These are phyloP conservation scores for Lodderomyces pseudojiufengensis DNA, from an alignment of 1,139 yeast genomes.

Conservation along the genomic window DNA sequence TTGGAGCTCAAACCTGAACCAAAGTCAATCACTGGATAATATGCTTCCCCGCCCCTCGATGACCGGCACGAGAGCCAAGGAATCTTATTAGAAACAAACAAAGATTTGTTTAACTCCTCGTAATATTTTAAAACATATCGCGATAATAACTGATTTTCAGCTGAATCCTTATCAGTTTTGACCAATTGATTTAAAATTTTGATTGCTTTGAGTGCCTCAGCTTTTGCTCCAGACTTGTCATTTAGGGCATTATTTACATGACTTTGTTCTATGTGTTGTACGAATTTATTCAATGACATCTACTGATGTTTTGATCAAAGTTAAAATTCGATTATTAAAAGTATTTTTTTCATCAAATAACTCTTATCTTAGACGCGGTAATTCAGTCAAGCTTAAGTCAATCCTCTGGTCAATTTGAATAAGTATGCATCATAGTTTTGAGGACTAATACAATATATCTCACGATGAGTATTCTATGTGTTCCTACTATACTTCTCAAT, in stretches of 20 bases:
- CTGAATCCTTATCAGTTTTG: constrained; percentile 10
- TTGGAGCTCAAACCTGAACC: constrained; percentile 15
- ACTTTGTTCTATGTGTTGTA: constrained; percentile 15
- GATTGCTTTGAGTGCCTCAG: constrained; percentile 21
- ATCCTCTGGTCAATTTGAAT: no score
- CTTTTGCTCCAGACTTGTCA: constrained; percentile 17
- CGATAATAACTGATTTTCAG: constrained; percentile 16
- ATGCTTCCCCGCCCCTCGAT: constrained; percentile 18
- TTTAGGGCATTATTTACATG: constrained; percentile 17
- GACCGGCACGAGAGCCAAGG: constrained; percentile 44
- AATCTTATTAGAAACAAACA: constrained; percentile 21
- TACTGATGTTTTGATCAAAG: no score
- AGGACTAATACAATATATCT: no score
- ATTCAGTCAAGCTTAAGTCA: no score
- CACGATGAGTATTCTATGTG: no score
- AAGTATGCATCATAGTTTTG: no score
- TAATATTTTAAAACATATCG: constrained; percentile 21
- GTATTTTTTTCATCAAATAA: no score
- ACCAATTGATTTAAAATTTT: constrained; percentile 23
- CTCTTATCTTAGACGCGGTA: no score
- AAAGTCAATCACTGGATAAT: constrained; percentile 35
- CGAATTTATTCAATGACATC: constrained; percentile 8
- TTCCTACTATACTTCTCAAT: no score
- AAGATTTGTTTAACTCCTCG: constrained; percentile 13
- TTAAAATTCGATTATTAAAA: no score